Evolutionary conservation across 2,329 filamentous ascomycete species (phyloP).

Genomic region (Xylaria digitata): DNA sequence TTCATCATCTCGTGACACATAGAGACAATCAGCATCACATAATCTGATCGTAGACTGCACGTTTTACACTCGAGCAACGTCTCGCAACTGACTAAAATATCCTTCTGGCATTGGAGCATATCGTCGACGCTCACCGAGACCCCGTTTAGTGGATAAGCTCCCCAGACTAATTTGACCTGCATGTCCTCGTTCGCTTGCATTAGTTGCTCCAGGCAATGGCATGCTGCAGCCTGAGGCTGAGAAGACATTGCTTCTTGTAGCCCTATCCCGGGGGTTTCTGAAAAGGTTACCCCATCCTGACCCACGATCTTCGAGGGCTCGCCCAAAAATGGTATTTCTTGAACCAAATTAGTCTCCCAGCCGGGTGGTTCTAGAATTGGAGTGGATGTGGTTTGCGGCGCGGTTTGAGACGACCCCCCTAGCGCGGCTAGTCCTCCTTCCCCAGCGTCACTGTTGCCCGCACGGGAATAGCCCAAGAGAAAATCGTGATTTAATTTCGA

Average conservation of each 20-base stretch:
- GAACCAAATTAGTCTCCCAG: conserved; percentile 1
- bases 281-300: neutral
- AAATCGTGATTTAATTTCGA: conserved; percentile 9
- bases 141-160: conserved; percentile 7
- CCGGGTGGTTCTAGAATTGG: conserved; percentile 4
- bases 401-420: conserved; percentile 7
- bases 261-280: neutral
- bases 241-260: neutral
- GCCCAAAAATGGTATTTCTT: conserved; percentile 2
- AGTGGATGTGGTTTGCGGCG: conserved; percentile 3
- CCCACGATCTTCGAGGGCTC: neutral
- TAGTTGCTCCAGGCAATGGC: conserved; percentile 21
- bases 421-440: neutral
- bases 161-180: conserved; percentile 30
- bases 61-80: conserved; percentile 12
- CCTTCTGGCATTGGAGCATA: conserved; percentile 29
- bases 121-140: conserved; percentile 22
- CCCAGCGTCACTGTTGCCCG: neutral
- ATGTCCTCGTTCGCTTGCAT: conserved; percentile 27
- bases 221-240: conserved; percentile 2
- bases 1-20: conserved; percentile 30
- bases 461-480: conserved; percentile 12
- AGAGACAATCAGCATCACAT: conserved; percentile 25
- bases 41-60: conserved; percentile 24
- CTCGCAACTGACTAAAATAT: conserved; percentile 24